A percentile compares a stretch with the other conserved stretches of the same genome.
phyloP scores from a whole-genome alignment of 176 grass and related monocot genomes.

The Saccharum spontaneum region DNA sequence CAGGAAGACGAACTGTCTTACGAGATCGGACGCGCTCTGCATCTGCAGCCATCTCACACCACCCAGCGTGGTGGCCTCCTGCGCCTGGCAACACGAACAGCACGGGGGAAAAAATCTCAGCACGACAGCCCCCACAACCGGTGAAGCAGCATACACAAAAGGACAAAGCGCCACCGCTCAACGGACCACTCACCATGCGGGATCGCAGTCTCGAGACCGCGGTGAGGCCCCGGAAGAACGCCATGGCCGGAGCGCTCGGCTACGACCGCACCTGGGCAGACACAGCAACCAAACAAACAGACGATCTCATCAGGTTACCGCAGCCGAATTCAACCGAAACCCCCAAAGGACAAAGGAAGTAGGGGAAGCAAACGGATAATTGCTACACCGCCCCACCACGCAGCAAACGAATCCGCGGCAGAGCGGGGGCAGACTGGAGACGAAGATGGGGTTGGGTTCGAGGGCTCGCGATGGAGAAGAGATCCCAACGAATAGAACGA shows the following conservation, averaged over 20 bases:
- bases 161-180: not conserved
- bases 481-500: not conserved
- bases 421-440: not conserved
- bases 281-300: not conserved
- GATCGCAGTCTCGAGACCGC: constrained; percentile 68
- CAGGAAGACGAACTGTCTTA: constrained; percentile 29
- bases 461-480: not conserved
- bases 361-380: not conserved
- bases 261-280: constrained; percentile 36
- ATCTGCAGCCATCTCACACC: constrained; percentile 93
- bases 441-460: not conserved
- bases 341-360: not conserved
- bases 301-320: not conserved
- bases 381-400: not conserved
- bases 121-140: not conserved
- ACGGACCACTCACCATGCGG: constrained; percentile 54
- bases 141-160: not conserved
- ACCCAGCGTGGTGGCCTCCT: constrained; percentile 77
- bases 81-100: constrained; percentile 42
- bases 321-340: not conserved
- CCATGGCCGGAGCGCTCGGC: constrained; percentile 52
- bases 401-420: constrained; percentile 4
- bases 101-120: not conserved
- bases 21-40: constrained; percentile 79
- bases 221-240: constrained; percentile 68